Base-by-base conservation (phyloP, 768 basidiomycete species). In the Tulasnella sp. region DNA sequence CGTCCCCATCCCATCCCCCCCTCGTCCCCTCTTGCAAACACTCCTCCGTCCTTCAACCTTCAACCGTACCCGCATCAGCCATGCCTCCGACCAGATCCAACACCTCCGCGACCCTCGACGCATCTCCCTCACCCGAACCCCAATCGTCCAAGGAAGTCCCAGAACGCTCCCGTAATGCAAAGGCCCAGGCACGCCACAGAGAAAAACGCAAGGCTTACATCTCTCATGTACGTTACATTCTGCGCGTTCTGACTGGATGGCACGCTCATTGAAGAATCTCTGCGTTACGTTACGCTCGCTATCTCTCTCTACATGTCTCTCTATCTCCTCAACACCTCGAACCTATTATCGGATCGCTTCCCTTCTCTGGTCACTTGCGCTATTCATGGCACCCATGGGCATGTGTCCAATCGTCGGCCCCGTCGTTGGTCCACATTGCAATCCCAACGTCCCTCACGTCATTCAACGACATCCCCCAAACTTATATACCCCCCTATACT, bases 201-300 rank as follows among this genome's bases (percentile, higher is more conserved):
- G 95, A 94, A 85, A 96, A 96, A 86, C 90, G 95, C 87, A 96
- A 96, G 88, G 95, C 95, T 16, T 96, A 96, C 88, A 95, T 96
- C 84, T 94, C 96, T 83, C 93, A 95, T 90, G 94, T 94, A 77
- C 34, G 87, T 83, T 40, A 41, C 31, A 18, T 69, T 69, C 64
- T 22, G 34, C 18, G 6, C 34, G 8, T 14, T 69, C 64, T 24
- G 16, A 28, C 24, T 69, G 64, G 64, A 37, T 69, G 28, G 16
- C n/a, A 14, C 31, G 64, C 64, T 69, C 64, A 69, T 69, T 37
- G 24, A 11, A 24, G 31, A 37, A 28, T 69, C 64, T 37, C 6
- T 16, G 31, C 12, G 31, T 69, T 69, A 69, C 64, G 64, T 69
- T 69, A 69, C 34, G 64, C 64, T 54, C 50, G 16, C 20, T 50